Evolutionary conservation across 345 rosid species (phyloP).

Genomic region (Murraya koenigii): DNA sequence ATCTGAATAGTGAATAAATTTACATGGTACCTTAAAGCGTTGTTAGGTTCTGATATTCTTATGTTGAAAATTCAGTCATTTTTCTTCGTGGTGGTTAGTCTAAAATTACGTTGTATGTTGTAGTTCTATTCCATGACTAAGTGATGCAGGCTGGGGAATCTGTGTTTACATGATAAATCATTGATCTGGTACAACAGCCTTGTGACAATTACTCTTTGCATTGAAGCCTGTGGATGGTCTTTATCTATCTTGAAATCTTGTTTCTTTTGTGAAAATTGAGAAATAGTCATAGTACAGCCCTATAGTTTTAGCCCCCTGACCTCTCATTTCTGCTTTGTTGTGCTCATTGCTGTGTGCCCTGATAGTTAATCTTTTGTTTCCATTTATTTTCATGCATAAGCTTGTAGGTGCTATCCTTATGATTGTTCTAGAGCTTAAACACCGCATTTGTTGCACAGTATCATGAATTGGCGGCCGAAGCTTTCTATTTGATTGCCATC

Average conservation of each 20-base stretch:
- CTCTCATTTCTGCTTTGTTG: background rate
- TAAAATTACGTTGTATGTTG: background rate
- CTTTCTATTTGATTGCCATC: constrained; percentile 72
- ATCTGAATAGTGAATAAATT: background rate
- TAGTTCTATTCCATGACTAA: background rate
- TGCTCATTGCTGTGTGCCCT: background rate
- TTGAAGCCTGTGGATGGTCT: background rate
- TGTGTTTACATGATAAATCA: background rate
- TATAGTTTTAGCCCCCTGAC: background rate
- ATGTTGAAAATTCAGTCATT: background rate
- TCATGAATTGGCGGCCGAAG: constrained; percentile 85
- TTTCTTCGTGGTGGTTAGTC: background rate
- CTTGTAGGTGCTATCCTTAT: background rate
- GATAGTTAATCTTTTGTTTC: background rate
- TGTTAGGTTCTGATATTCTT: background rate
- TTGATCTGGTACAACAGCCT: background rate
- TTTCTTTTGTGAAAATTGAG: background rate
- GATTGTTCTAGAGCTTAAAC: background rate
- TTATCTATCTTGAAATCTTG: background rate
- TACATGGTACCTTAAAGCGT: background rate
- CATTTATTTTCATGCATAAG: background rate
- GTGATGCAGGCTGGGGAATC: too few species aligned
- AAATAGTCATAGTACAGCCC: background rate
- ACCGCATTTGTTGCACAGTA: constrained; percentile 45
- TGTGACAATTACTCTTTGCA: background rate